These are phyloP conservation scores for Anisodus tanguticus DNA, from an alignment of 257 asterid genomes.

Conservation along the genomic window DNA sequence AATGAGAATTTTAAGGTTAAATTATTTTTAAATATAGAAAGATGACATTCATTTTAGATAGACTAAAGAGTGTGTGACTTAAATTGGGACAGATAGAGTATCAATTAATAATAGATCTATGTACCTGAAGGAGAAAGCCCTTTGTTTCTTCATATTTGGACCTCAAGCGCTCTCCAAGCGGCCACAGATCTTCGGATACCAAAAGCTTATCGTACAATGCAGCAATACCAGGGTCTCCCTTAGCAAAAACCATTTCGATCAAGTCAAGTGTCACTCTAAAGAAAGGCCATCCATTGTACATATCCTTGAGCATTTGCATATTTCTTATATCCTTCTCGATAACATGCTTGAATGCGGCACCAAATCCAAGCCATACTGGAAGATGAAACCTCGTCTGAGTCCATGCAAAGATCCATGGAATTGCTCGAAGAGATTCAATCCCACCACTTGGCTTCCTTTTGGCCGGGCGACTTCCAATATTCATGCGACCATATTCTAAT, in stretches of 20 bases:
- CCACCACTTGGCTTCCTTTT: conserved; percentile 95
- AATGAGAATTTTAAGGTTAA: no score
- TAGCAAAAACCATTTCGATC: conserved; percentile 91
- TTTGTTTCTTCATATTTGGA: conserved; percentile 66
- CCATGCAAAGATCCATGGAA: conserved; percentile 99
- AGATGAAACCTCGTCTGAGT: conserved; percentile 95
- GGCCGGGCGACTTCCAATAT: conserved; percentile 93
- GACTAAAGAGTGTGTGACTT: no score
- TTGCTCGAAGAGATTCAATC: conserved; percentile 89
- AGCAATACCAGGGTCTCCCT: conserved; percentile 90
- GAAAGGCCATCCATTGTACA: conserved; percentile 96
- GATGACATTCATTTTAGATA: no score
- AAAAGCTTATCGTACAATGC: conserved; percentile 82
- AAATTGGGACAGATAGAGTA: no score
- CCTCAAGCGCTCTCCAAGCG: conserved; percentile 70
- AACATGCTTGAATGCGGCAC: conserved; percentile 66
- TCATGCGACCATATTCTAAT: conserved; percentile 91
- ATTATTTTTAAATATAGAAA: no score
- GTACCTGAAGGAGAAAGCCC: conserved; percentile 74
- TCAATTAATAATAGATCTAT: neutral
- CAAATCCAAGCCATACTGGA: conserved; percentile 97
- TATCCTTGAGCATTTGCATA: conserved; percentile 76
- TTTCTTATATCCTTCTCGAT: conserved; percentile 64
- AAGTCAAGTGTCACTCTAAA: conserved; percentile 92
- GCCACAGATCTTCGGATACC: conserved; percentile 66